phyloP scores from a whole-genome alignment of 2,329 filamentous ascomycete species.

The Cordyceps fumosorosea region DNA sequence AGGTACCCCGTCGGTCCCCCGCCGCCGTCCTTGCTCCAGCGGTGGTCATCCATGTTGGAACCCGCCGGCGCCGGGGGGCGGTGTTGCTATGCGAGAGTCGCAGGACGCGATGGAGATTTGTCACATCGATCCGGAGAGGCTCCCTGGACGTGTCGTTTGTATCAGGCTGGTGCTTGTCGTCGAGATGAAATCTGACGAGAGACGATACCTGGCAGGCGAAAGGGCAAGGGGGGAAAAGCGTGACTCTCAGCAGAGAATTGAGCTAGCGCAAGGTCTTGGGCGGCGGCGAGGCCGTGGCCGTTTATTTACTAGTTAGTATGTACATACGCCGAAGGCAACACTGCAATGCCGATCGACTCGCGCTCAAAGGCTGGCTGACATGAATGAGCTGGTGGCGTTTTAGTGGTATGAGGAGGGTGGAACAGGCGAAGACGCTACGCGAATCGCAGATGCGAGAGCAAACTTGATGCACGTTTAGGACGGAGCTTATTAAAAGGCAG shows the following conservation, averaged over 20 bases:
- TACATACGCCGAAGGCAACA: too few relatives aligned
- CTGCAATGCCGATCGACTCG: too few relatives aligned
- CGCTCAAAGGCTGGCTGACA: too few relatives aligned
- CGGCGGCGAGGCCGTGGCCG: not conserved
- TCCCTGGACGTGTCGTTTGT: not conserved
- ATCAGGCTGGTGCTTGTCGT: not conserved
- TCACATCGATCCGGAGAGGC: not conserved
- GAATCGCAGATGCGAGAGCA: too few relatives aligned
- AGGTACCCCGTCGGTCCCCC: not conserved
- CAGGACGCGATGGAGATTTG: not conserved
- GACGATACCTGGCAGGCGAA: not conserved
- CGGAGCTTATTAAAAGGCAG: too few relatives aligned
- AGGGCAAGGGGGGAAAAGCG: not conserved
- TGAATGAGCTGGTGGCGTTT: too few relatives aligned
- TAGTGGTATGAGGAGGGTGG: too few relatives aligned
- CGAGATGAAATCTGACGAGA: not conserved
- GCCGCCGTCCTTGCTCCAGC: not conserved
- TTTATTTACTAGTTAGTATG: not conserved
- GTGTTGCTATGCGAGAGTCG: not conserved
- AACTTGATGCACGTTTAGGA: too few relatives aligned
- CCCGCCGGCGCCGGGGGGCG: too few relatives aligned
- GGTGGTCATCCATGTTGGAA: not conserved
- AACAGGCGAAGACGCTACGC: too few relatives aligned
- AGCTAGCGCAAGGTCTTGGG: not conserved
- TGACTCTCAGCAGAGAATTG: not conserved